Conservation (phyloP, 139 green algal genomes). For the Pseudopediastrum boryanum region DNA sequence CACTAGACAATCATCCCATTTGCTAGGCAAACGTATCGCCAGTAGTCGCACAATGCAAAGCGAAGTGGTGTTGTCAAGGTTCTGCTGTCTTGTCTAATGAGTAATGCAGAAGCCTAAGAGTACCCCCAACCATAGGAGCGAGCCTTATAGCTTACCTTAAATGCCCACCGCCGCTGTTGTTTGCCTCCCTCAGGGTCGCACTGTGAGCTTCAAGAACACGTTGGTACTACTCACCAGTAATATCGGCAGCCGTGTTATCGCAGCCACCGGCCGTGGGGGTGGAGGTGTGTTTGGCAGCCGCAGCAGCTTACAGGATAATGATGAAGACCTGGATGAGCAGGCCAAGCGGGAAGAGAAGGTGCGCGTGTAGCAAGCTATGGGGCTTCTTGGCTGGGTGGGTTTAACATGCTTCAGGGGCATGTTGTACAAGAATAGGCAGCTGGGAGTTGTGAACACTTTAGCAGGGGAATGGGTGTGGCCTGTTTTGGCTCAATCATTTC, state of each 20-base stretch:
- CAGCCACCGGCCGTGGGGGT: slow-evolving; percentile 9
- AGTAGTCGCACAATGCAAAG: no score
- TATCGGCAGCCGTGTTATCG: slow-evolving; percentile 85
- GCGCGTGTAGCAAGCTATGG: background rate
- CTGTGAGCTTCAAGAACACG: slow-evolving; percentile 93
- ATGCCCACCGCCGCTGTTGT: background rate
- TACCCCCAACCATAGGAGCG: background rate
- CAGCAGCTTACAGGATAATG: background rate
- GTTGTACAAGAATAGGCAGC: no score
- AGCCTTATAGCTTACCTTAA: background rate
- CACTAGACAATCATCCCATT: no score
- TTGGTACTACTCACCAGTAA: slow-evolving; percentile 94
- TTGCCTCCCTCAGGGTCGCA: slow-evolving; percentile 70
- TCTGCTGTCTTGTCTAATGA: no score
- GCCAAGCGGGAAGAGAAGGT: slow-evolving; percentile 47
- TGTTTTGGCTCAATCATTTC: no score
- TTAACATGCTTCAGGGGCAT: no score
- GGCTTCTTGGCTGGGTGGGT: no score
- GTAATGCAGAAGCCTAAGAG: no score
- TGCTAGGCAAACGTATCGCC: no score
- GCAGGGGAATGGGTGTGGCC: no score
- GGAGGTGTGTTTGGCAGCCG: slow-evolving; percentile 10
- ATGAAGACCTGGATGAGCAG: slow-evolving; percentile 10
- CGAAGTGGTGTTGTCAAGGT: no score
- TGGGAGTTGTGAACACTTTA: no score